A percentile compares a stretch with the other conserved stretches of the same genome.
phyloP scores from a whole-genome alignment of 345 rosid species.

The Salix exigua region DNA sequence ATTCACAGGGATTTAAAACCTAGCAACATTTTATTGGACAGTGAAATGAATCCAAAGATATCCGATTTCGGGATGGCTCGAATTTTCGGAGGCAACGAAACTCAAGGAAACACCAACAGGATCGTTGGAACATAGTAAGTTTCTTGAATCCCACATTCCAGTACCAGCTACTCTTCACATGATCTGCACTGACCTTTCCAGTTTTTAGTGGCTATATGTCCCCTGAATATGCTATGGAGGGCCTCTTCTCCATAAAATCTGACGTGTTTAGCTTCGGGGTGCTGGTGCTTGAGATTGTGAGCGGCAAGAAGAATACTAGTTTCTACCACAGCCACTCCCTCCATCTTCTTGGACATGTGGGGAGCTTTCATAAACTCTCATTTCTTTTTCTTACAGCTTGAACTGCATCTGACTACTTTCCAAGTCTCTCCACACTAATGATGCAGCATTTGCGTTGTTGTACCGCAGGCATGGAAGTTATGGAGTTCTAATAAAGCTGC shows the following conservation, averaged over 20 bases:
- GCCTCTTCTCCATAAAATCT: background rate
- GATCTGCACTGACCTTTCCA: background rate
- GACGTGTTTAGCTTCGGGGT: background rate
- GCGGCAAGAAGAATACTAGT: background rate
- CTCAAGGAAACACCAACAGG: background rate
- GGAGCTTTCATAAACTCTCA: background rate
- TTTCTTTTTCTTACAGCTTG: background rate
- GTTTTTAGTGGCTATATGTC: background rate
- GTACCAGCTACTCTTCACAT: background rate
- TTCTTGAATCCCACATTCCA: background rate
- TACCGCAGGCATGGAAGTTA: background rate
- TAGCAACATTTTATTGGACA: background rate
- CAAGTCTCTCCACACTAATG: background rate
- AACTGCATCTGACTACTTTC: background rate
- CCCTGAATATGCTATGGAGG: background rate
- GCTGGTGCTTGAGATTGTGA: background rate
- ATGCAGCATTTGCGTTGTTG: background rate
- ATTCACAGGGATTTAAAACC: background rate
- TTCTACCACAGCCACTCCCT: background rate
- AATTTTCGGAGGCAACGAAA: background rate
- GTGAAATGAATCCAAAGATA: background rate
- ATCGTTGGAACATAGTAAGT: background rate
- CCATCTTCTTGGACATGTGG: background rate
- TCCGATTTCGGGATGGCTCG: conserved; percentile 3
- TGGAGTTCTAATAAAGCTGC: background rate